Evolutionary conservation across 768 basidiomycete species (phyloP).

Genomic region (Boletus rubropictus): DNA sequence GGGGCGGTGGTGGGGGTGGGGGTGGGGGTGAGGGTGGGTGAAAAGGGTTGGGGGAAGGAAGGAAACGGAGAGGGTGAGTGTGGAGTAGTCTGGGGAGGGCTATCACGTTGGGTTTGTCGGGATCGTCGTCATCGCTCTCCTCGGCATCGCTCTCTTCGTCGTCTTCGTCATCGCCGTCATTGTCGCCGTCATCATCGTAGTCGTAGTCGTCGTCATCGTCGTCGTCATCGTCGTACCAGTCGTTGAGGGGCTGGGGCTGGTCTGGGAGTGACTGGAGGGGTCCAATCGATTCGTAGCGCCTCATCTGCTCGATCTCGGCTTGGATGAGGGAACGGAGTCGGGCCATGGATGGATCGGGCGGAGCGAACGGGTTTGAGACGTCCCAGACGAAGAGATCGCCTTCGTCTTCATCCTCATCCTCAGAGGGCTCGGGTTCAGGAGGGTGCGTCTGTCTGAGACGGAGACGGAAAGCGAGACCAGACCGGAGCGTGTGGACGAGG

Average conservation of each 20-base stretch:
- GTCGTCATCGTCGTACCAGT: not conserved
- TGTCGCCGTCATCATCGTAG: not conserved
- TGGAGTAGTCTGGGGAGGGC: constrained; percentile 3
- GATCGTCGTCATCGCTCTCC: not conserved
- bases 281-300: not conserved
- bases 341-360: not conserved
- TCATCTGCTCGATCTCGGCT: not conserved
- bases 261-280: not conserved
- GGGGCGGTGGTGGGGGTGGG: not conserved
- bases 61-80: not conserved
- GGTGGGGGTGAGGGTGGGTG: not conserved
- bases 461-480: no score
- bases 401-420: not conserved
- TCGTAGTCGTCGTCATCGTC: not conserved
- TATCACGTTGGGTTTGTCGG: not conserved
- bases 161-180: not conserved
- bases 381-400: constrained; percentile 14
- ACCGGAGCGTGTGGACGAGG: no score
- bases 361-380: constrained; percentile 9
- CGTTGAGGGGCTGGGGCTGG: not conserved
- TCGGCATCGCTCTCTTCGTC: not conserved
- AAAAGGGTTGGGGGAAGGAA: not conserved
- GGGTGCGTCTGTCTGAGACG: no score
- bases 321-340: not conserved
- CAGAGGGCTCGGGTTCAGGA: not conserved